Conservation (phyloP, 1,284 basidiomycete genomes). For the Peniophora sp. region DNA sequence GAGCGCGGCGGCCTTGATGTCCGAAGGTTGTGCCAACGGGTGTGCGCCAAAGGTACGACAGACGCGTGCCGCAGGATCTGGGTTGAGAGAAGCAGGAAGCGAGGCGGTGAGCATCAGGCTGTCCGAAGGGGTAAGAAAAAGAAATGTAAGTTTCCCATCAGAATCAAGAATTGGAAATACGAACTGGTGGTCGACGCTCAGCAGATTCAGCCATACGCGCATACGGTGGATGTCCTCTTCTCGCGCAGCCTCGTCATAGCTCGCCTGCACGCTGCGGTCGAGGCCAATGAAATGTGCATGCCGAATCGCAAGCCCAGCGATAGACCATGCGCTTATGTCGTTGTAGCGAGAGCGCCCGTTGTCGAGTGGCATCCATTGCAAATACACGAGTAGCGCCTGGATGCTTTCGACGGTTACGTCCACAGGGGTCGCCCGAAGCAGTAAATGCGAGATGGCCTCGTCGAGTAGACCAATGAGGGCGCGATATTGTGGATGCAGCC, state of each 20-base stretch:
- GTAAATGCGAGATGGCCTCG: background rate
- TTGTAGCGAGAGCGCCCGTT: background rate
- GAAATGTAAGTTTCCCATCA: background rate
- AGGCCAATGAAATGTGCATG: slow-evolving; percentile 1
- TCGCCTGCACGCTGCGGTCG: background rate
- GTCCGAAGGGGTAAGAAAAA: background rate
- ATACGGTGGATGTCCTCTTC: slow-evolving; percentile 2
- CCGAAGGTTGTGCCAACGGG: background rate
- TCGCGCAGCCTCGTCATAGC: background rate
- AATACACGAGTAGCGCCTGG: slow-evolving; percentile 1
- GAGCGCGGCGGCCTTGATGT: slow-evolving; percentile 1
- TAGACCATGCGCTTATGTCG: slow-evolving; percentile 1
- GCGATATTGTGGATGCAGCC: slow-evolving; percentile 2
- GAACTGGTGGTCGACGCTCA: slow-evolving; percentile 3
- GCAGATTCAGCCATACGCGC: slow-evolving; percentile 4
- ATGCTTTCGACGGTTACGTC: slow-evolving; percentile 1
- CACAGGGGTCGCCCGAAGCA: background rate
- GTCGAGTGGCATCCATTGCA: slow-evolving; percentile 4
- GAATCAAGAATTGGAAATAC: background rate
- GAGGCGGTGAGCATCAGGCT: slow-evolving; percentile 1
- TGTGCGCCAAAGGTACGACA: background rate
- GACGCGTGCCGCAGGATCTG: background rate
- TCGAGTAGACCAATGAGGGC: background rate
- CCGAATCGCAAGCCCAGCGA: slow-evolving; percentile 1
- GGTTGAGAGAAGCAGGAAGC: background rate